Evolutionary conservation across 2,329 filamentous ascomycete genomes (phyloP).

Genomic region (Fusarium coicis): DNA sequence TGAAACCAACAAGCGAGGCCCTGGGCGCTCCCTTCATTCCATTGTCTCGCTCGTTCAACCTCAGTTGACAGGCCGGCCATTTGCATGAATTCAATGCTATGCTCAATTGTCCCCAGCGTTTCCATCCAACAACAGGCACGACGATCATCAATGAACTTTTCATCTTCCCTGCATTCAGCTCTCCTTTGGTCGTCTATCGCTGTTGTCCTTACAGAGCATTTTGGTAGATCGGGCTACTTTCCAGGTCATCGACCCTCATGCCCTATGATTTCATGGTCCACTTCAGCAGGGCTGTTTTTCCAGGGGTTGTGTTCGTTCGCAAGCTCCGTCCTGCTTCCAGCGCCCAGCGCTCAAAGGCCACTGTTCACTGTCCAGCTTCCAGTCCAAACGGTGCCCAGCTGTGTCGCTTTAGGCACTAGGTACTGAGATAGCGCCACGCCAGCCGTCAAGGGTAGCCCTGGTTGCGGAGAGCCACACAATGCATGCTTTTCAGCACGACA

Average conservation of each 20-base stretch:
- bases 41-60: neutral
- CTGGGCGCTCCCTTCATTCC: constrained; percentile 31
- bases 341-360: constrained; percentile 33
- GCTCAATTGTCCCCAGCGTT: neutral
- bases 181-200: constrained; percentile 19
- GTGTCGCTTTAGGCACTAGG: constrained; percentile 31
- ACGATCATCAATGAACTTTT: constrained; percentile 7
- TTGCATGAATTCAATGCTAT: constrained; percentile 8
- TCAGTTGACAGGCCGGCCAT: neutral
- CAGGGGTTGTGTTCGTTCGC: constrained; percentile 40
- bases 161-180: constrained; percentile 26
- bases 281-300: constrained; percentile 37
- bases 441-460: constrained; percentile 40
- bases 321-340: constrained; percentile 40
- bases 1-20: constrained; percentile 21
- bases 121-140: constrained; percentile 4
- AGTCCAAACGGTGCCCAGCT: constrained; percentile 35
- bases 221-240: constrained; percentile 39
- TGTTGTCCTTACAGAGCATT: constrained; percentile 12
- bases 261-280: constrained; percentile 47
- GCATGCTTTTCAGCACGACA: constrained; percentile 38
- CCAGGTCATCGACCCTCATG: constrained; percentile 38
- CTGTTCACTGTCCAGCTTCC: constrained; percentile 24
- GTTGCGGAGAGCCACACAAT: constrained; percentile 35
- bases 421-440: constrained; percentile 39